A percentile compares a stretch with the other conserved stretches of the same genome.
Evolutionary conservation across 768 basidiomycete genomes (phyloP).

Genomic region (Suillus variegatus): DNA sequence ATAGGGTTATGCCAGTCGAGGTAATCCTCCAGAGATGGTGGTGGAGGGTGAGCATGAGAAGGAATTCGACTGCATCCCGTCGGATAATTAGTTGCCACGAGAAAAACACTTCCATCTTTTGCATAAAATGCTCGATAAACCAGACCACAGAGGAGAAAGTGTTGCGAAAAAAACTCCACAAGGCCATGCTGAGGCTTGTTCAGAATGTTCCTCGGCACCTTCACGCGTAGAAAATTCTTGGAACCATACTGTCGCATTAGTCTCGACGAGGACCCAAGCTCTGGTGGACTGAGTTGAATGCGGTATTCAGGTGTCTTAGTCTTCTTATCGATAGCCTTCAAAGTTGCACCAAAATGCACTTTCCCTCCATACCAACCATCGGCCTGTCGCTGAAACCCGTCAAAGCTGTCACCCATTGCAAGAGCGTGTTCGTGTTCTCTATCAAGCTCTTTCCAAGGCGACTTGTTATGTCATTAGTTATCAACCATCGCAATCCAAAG

Average conservation of each 20-base stretch:
- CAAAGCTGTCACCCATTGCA: conserved; percentile 5
- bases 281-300: conserved; percentile 48
- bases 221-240: conserved; percentile 53
- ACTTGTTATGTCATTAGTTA: conserved; percentile 34
- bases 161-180: conserved; percentile 44
- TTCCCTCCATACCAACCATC: conserved; percentile 63
- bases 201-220: conserved; percentile 37
- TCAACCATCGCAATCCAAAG: conserved; percentile 18
- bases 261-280: conserved; percentile 55
- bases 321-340: conserved; percentile 16
- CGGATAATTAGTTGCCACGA: conserved; percentile 47
- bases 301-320: conserved; percentile 24
- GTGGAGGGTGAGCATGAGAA: conserved; percentile 7
- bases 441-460: conserved; percentile 66
- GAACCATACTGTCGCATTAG: conserved; percentile 66
- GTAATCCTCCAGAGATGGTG: conserved; percentile 45
- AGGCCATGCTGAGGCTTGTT: conserved; percentile 35
- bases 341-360: conserved; percentile 52
- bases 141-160: conserved; percentile 52
- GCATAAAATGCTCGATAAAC: conserved; percentile 64
- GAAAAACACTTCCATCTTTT: conserved; percentile 59
- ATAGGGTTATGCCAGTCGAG: conserved; percentile 58
- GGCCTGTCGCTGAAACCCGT: conserved; percentile 38
- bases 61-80: not conserved
- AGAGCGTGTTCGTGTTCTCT: conserved; percentile 41